Conservation (phyloP, 768 basidiomycete genomes). For the Macrocybe gigantea region DNA sequence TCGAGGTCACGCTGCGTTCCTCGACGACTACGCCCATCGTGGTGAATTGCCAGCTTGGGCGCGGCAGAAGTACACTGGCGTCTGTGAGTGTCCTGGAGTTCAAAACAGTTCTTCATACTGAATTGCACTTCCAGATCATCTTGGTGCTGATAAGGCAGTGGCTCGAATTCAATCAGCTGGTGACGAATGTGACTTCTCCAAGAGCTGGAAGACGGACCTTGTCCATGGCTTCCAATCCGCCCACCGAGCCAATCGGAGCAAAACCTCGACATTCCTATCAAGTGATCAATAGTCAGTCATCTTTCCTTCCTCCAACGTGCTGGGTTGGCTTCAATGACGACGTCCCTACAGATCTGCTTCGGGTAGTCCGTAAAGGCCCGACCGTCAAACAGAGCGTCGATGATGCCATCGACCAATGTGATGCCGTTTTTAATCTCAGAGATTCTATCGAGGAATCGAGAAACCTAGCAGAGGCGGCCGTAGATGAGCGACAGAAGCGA, state of each 20-base stretch:
- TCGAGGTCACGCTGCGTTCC: constrained; percentile 70
- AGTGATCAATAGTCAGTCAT: constrained; percentile 76
- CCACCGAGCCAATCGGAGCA: constrained; percentile 24
- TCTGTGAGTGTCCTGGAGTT: constrained; percentile 47
- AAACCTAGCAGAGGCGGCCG: constrained; percentile 68
- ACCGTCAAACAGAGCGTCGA: constrained; percentile 84
- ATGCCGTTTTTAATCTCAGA: constrained; percentile 76
- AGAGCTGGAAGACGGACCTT: constrained; percentile 29
- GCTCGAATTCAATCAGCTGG: constrained; percentile 45
- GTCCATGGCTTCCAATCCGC: constrained; percentile 35
- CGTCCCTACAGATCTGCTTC: constrained; percentile 55
- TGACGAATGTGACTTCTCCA: constrained; percentile 32
- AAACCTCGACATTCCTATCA: constrained; percentile 64
- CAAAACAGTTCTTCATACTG: background rate
- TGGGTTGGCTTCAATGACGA: constrained; percentile 1
- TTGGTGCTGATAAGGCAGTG: constrained; percentile 81
- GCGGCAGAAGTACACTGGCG: constrained; percentile 88
- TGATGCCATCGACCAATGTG: constrained; percentile 82
- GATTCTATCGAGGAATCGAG: constrained; percentile 86
- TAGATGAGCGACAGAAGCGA: constrained; percentile 65
- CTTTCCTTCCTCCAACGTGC: background rate
- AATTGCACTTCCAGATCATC: constrained; percentile 46
- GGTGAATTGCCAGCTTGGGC: constrained; percentile 92
- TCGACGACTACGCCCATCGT: constrained; percentile 76
- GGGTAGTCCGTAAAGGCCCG: constrained; percentile 83